Evolutionary conservation across 1,139 yeast species (phyloP), one percentile per base, ranked within the genome.

Genomic region (Torulaspora globosa): DNA sequence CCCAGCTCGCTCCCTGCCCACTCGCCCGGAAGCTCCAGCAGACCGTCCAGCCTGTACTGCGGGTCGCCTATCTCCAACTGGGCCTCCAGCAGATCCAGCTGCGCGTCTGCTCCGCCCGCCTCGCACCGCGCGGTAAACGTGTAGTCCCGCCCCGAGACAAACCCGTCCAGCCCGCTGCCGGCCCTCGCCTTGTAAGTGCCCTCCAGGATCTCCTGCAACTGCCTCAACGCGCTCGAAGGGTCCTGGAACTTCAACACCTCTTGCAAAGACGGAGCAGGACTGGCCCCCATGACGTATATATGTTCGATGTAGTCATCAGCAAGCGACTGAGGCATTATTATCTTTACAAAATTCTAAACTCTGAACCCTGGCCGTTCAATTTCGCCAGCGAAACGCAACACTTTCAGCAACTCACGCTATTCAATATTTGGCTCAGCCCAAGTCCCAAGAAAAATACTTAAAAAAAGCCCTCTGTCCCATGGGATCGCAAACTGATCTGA

Each of bases 151-250:
- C 8, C 23, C 23, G 23, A 5, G 23, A 21, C 5, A 21, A 21
- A 21, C 23, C 23, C 23, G 23, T 21, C 23, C 8, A 6, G 8
- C 8, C 2, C 5, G 23, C 23, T 8, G 23, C 5, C 9, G 9
- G 23, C 2, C 6, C 19, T 18, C 36, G 14, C 15, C 14, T 21
- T 10, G 28, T 23, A n/a, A 12, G 42, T 10, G 5, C 42, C 38
- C 16, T 37, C 44, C 14, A 44, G 28, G n/a, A 44, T 31, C 23
- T 40, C 47, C 19, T 40, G 47, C 35, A 44, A 16, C 7, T 44
- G 47, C 21, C 23, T 35, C 31, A 44, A 24, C 3, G 41, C 41
- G 10, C 30, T 40, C 2, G 47, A 29, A 5, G 47, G 31, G 12
- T 44, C 44, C n/a, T 36, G 31, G 18, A 36, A 44, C 29, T 36